These are phyloP conservation scores for Podila horticola DNA, from an alignment of 192 early-diverging fungal species.

Conservation along the genomic window DNA sequence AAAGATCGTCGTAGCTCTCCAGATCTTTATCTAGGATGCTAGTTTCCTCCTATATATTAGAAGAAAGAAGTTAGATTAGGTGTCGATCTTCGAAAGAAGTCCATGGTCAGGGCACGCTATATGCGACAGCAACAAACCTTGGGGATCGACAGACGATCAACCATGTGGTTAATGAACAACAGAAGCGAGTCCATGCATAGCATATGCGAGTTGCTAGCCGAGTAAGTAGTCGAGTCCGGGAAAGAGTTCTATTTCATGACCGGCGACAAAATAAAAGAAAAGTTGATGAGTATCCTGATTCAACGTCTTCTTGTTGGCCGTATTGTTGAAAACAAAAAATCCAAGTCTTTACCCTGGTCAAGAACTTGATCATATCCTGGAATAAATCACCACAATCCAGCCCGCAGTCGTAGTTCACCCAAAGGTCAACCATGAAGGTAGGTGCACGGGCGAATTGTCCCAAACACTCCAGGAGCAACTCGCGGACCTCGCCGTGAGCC, in stretches of 20 bases:
- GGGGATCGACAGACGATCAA: conserved; percentile 61
- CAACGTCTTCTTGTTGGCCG: too few relatives aligned
- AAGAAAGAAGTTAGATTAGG: neutral
- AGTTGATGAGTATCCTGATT: neutral
- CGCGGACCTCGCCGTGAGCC: conserved; percentile 83
- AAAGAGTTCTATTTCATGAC: conserved; percentile 68
- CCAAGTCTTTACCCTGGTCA: conserved; percentile 67
- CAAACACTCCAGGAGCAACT: conserved; percentile 85
- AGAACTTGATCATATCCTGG: conserved; percentile 84
- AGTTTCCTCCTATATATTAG: conserved; percentile 41
- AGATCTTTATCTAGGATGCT: conserved; percentile 18
- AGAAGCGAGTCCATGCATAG: conserved; percentile 80
- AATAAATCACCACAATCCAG: conserved; percentile 85
- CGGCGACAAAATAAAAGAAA: conserved; percentile 1
- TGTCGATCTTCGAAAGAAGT: too few relatives aligned
- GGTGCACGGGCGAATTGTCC: conserved; percentile 79
- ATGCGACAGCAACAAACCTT: conserved; percentile 8
- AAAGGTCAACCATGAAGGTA: conserved; percentile 86
- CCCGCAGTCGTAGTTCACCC: conserved; percentile 96
- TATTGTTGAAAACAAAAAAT: too few relatives aligned
- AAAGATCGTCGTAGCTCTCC: conserved; percentile 42
- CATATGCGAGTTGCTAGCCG: conserved; percentile 68
- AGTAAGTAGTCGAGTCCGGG: conserved; percentile 77
- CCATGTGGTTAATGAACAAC: conserved; percentile 75
- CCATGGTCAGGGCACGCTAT: too few relatives aligned